Conservation (phyloP, 192 early-diverging fungal species). For the Thamnidium elegans region DNA sequence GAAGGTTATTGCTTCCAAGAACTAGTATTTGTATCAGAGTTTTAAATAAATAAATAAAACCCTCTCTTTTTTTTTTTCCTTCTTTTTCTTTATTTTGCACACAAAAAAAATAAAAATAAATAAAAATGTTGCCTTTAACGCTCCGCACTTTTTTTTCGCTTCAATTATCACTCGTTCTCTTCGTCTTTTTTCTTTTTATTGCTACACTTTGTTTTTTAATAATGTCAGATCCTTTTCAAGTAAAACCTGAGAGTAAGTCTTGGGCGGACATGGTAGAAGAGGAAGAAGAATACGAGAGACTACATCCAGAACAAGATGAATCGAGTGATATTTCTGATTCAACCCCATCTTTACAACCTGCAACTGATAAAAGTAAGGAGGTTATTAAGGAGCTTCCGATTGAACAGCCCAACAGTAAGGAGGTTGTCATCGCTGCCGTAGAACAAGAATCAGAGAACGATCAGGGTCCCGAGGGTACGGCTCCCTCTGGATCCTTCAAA, state of each 20-base stretch:
- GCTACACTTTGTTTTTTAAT: background rate
- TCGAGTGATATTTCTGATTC: no score
- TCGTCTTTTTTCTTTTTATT: background rate
- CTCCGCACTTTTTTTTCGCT: background rate
- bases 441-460: no score
- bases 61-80: background rate
- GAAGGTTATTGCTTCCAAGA: constrained; percentile 81
- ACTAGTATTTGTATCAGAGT: constrained; percentile 63
- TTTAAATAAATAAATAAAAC: constrained; percentile 24
- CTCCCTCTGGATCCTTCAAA: no score
- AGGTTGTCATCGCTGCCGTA: no score
- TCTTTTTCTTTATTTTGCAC: background rate
- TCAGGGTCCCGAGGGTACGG: no score
- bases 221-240: constrained; percentile 2
- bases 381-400: no score
- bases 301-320: background rate
- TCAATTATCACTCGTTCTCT: background rate
- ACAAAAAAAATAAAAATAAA: no score
- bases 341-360: background rate
- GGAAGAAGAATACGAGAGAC: constrained; percentile 11
- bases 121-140: background rate
- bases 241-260: background rate
- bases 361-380: background rate
- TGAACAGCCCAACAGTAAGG: no score
- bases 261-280: constrained; percentile 14